A percentile compares a stretch with the other conserved stretches of the same genome.
These are phyloP conservation scores for Didymella pinodella DNA, from an alignment of 2,329 filamentous ascomycete genomes.

Conservation along the genomic window DNA sequence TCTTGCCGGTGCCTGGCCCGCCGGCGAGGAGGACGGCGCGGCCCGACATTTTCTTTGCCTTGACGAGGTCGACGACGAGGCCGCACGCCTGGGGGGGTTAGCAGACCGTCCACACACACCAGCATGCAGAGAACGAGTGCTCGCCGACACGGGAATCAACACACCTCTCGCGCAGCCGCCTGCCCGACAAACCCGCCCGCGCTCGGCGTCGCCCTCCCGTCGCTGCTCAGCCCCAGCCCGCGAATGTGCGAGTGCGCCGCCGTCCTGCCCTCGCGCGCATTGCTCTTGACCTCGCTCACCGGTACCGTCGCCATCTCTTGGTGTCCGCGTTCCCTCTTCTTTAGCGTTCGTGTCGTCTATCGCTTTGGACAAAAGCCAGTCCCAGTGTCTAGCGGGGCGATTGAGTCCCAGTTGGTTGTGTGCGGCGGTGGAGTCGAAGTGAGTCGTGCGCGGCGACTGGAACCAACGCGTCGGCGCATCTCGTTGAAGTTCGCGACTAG, in stretches of 20 bases:
- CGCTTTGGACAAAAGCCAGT: not conserved
- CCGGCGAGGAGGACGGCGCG: constrained; percentile 92
- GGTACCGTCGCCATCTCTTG: constrained; percentile 48
- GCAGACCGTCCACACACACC: not conserved
- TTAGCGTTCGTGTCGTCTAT: not conserved
- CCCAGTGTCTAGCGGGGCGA: not conserved
- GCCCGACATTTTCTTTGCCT: constrained; percentile 96
- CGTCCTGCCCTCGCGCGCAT: constrained; percentile 91
- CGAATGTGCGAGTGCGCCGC: constrained; percentile 98
- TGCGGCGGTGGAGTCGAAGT: not conserved
- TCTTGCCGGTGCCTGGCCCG: constrained; percentile 94
- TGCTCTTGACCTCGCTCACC: constrained; percentile 87
- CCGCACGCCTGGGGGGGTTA: constrained; percentile 75
- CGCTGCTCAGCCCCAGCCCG: constrained; percentile 81
- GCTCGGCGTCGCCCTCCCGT: constrained; percentile 84
- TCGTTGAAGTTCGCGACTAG: not conserved
- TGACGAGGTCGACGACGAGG: constrained; percentile 94
- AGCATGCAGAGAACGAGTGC: not conserved
- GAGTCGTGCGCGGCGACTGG: too few relatives aligned
- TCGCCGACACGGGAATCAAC: constrained; percentile 23
- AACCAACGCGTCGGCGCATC: too few relatives aligned
- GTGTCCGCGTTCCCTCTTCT: not conserved
- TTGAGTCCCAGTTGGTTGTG: not conserved
- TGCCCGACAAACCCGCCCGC: constrained; percentile 85
- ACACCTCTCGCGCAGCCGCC: constrained; percentile 83